Base-by-base conservation (phyloP, 2,329 filamentous ascomycete species). In the Didymella arachidicola region DNA sequence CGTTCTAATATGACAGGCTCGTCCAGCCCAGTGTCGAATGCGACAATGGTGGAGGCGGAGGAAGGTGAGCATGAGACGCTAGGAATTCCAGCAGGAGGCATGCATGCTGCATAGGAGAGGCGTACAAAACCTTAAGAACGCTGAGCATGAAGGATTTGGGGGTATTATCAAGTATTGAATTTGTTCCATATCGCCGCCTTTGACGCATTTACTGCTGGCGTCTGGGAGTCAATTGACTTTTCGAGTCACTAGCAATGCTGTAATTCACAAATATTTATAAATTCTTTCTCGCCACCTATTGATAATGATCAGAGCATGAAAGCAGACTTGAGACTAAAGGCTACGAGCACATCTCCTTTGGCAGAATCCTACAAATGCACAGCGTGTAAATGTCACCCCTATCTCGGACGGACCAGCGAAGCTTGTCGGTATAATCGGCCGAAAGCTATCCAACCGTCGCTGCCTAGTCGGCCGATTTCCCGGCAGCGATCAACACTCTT, bases 381-480 rank as follows among this genome's bases (percentile, higher is more conserved):
- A 27, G 7, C 26, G 26, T 8, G 29, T 41, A n/a, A 7, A 18
- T 39, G 8, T 5, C 10, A 32, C 19, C 26, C 32, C 19, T 4
- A 42, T 36, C 30, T 50, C 46, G 53, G 53, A 16, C 53, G 38
- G 30, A 50, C 32, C 30, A 29, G 45, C 44, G 30, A 44, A 43
- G n/a, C 29, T 19, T 38, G 18, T 49, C 45, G 56, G 56, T 27
- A 22, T 14, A 43, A 44, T 58, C 55, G 44, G 55, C 55, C 55
- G 55, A 58, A 54, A 43, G 14, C 42, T 4, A 12, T 16, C 32
- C 46, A 47, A 26, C 47, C 11, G 16, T 19, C 45, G 43, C 39
- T 45, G 19, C 41, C 22, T 47, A 50, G 45, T 59, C 56, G 56
- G 56, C 56, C 50, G 56, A 59, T 59, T 59, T 59, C 45, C 56